Evolutionary conservation across 2,329 filamentous ascomycete genomes (phyloP).

Genomic region (Trichoderma semiorbis): DNA sequence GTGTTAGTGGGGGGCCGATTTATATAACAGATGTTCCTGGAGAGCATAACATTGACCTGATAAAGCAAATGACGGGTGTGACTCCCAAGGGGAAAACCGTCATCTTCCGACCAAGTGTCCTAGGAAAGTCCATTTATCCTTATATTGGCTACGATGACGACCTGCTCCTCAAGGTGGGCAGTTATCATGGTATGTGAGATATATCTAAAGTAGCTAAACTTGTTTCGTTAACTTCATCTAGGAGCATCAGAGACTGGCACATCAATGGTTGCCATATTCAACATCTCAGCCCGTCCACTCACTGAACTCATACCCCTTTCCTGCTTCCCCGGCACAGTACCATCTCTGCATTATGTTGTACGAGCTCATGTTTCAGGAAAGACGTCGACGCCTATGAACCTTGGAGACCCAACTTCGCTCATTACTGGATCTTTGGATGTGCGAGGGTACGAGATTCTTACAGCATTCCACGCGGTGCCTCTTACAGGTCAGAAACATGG

Average conservation of each 20-base stretch:
- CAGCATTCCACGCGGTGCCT: conserved; percentile 62
- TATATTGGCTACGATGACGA: conserved; percentile 76
- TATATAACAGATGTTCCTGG: conserved; percentile 92
- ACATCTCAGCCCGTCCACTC: conserved; percentile 61
- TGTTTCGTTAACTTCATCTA: conserved; percentile 20
- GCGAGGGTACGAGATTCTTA: conserved; percentile 76
- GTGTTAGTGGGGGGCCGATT: conserved; percentile 85
- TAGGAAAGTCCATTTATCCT: conserved; percentile 68
- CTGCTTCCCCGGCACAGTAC: conserved; percentile 67
- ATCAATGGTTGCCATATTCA: conserved; percentile 81
- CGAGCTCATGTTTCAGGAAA: conserved; percentile 66
- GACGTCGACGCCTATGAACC: conserved; percentile 51
- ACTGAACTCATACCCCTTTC: conserved; percentile 68
- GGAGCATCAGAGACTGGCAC: conserved; percentile 62
- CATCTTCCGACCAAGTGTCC: conserved; percentile 71
- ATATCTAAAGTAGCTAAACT: background rate
- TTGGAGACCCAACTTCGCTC: conserved; percentile 45
- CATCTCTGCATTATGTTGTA: conserved; percentile 62
- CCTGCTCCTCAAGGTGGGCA: conserved; percentile 70
- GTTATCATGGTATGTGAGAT: conserved; percentile 62
- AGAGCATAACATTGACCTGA: conserved; percentile 69
- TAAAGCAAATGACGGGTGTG: conserved; percentile 75
- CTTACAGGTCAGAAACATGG: conserved; percentile 45
- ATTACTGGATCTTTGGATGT: conserved; percentile 61
- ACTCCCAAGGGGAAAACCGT: conserved; percentile 71